Evolutionary conservation across 306 rosid genomes (phyloP), one percentile per base, ranked within the genome.

Genomic region (Macrotyloma uniflorum): DNA sequence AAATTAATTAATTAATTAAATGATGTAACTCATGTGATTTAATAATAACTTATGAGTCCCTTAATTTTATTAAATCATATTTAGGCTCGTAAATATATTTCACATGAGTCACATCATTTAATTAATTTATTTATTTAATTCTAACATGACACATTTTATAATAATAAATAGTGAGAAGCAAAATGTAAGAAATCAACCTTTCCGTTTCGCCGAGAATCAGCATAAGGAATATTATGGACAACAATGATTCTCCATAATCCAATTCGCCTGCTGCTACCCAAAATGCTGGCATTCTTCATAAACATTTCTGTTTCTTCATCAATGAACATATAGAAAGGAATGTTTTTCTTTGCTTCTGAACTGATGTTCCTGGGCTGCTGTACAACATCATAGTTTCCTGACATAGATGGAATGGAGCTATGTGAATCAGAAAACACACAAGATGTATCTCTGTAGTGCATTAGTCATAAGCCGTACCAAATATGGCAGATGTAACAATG

Each of bases 401-500:
- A 67, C 51, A 90, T 70, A 54, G 80, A 66, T 33, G 46, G 33
- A 76, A 79, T 24, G 43, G 49, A 84, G 70, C 50, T 24, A 72
- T 87, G 62, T 88, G 86, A 74, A 84, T 51, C 66, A 80, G 73
- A 47, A 82, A 82, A 65, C 61, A 42, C 66, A 73, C 1, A 16
- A 49, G 64, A 38, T 38, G 40, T 19, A 67, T 19, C 49, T 74
- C 57, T 9, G 66, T 62, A 49, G 15, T 8, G 35, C 32, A 76
- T 67, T 55, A 72, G 49, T 67, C 46, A 72, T 70, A 30, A 63
- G 26, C 55, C 85, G 20, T 88, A 93, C 98, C 98, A 83, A 93
- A 93, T 87, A 93, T 89, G 81, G 92, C 95, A 61, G 98, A 92
- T 49, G 98, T 98, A 85, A 95, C 98, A 86, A 95, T 95, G 83